Evolutionary conservation across 1,284 basidiomycete genomes (phyloP), one percentile per base, ranked within the genome.

Genomic region (Pseudozyma flocculosa): DNA sequence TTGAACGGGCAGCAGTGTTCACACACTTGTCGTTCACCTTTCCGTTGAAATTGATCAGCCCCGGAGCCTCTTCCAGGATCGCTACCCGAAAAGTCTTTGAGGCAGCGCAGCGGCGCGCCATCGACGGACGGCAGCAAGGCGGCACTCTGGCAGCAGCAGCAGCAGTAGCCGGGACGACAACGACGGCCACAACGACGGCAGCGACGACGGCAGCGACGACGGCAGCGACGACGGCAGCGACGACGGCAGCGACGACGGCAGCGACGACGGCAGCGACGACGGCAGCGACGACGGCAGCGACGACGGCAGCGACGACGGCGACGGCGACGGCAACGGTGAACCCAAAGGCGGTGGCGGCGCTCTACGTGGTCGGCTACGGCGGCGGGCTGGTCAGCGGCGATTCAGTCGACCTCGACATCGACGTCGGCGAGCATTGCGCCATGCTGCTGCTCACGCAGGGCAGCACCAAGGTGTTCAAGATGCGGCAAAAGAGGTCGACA

Each of bases 371-470:
- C 47, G 87, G 86, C 21, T 97, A 97, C 68, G 94, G 94, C 1
- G 94, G 94, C 14, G 94, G 94, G 1, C 83, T 97, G 4, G 90
- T 98, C 24, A 86, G 87, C 5, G 93, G 93, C 0, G 94, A 98
- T 80, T 79, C 81, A 36, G 82, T 95, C 36, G 79, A 83, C 42
- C 78, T 96, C 3, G 77, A 81, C 18, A 83, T 88, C 17, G 80
- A 86, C 40, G 83, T 95, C 1, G 84, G 85, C 19, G 72, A 79
- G 14, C 52, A 47, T 77, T 83, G 84, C 24, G 81, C 79, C 3
- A 82, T 93, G 2, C 80, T 91, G 11, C 70, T 92, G 30, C 80
- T 93, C 26, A 89, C 91, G 5, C 91, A 94, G 82, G 92, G 88
- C 67, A 73, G 83, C 73, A 68, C 69, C 2, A 78, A 78, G 36